Evolutionary conservation across 2,329 filamentous ascomycete species (phyloP), one percentile per base, ranked within the genome.

Genomic region (Pseudogymnoascus sp.): DNA sequence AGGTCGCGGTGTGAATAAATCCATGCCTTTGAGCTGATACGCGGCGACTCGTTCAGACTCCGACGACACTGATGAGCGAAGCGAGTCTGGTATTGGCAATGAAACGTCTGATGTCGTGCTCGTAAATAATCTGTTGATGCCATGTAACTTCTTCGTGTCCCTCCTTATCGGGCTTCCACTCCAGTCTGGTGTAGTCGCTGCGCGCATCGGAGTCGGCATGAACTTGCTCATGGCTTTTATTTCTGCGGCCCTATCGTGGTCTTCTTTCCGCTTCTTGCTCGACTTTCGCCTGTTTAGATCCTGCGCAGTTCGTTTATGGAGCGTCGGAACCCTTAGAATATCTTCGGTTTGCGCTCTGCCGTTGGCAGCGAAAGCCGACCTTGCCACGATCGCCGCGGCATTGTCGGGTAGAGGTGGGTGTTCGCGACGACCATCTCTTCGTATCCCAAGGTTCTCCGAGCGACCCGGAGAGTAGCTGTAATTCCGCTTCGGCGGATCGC

Each of bases 1-100:
- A 11, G 94, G 94, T 55, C 92, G 84, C 5, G 94, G 93, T 8
- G 90, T 88, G 65, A 97, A 84, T n/a, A 90, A 84, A 65, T 90
- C 89, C 60, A 97, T 80, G 9, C 86, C 82, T 60, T 91, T 91
- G 59, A 97, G 82, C 68, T 87, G 91, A 80, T 89, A 97, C 0
- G 90, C 87, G 62, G 68, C 64, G 41, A 86, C 82, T 64, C 85
- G 83, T 67, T 94, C 91, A 0, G 88, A 89, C 63, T 85, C 82
- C 55, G 86, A 87, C 0, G 91, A 92, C 75, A 92, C 82, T 64
- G 84, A 86, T 0, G 91, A 94, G 69, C 88, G 83, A 62, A 93
- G 82, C 3, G 91, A 94, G 60, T 87, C 88, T 58, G 85, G 84
- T 2, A 85, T 76, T 0, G 91, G 89, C 5, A 96, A 78, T 1